Base-by-base conservation (phyloP, 768 basidiomycete genomes). In the Paxillus rubicundulus region DNA sequence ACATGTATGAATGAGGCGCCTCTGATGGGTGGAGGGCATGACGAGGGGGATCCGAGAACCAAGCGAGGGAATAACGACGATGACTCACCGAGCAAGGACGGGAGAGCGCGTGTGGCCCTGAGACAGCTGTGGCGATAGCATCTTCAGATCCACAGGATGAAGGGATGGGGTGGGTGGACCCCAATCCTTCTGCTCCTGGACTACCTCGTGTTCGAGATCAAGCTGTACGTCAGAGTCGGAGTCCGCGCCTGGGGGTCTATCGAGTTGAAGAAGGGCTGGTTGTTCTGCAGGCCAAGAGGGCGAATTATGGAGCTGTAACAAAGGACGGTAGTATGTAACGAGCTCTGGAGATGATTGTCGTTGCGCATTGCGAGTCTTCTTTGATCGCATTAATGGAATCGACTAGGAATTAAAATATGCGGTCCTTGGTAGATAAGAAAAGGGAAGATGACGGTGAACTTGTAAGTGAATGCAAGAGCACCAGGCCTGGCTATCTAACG, bases 381-480 rank as follows among this genome's bases (percentile, higher is more conserved):
- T 59, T 46, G 69, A 59, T 65, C 56, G 57, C 68, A 69, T 69
- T 69, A 69, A 70, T 58, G 58, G 44, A 21, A 30, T 12, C 18
- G 52, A 50, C 48, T 47, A 24, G 44, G 42, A 33, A 49, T 4
- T 68, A 67, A 18, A 47, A 58, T 61, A 57, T 1, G 57, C 52
- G 48, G 56, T 67, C 47, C 60, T 53, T 55, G 37, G 52, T 54
- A 61, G 56, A 60, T 63, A 59, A 63, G 42, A 42, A 32, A 49
- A 49, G 44, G 47, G 41, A 24, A 40, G 38, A 43, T 5, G 45
- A 30, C 32, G 50, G 59, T 46, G 65, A 21, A 54, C 66, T 68
- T 68, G 66, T 67, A 68, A 68, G 55, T 53, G 46, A 68, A 68
- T 68, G 49, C 67, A 68, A 68, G 67, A 60, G 33, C 68, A 64